These are phyloP conservation scores for Podila verticillata DNA, from an alignment of 192 early-diverging fungal species.

Conservation along the genomic window DNA sequence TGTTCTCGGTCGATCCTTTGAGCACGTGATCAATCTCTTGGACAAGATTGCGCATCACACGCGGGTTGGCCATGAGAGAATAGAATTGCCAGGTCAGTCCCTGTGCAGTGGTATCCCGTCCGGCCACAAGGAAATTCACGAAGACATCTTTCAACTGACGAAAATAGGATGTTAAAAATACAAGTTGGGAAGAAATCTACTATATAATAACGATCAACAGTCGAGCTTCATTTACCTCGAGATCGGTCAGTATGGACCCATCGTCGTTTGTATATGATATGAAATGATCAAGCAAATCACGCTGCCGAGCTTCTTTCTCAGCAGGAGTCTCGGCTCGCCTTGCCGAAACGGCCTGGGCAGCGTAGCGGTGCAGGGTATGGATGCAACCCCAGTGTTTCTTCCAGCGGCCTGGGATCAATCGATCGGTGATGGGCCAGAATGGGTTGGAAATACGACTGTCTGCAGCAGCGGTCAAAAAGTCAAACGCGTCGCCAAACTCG, in stretches of 20 bases:
- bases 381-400: slow-evolving; percentile 3
- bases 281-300: slow-evolving; percentile 55
- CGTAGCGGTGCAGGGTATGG: slow-evolving; percentile 24
- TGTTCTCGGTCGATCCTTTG: slow-evolving; percentile 12
- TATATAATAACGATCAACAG: no score
- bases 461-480: slow-evolving; percentile 47
- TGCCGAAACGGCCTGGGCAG: slow-evolving; percentile 19
- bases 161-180: no score
- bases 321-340: slow-evolving; percentile 14
- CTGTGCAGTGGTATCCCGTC: slow-evolving; percentile 69
- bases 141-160: slow-evolving; percentile 51
- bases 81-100: slow-evolving; percentile 64
- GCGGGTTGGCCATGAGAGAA: slow-evolving; percentile 55
- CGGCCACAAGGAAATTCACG: slow-evolving; percentile 57
- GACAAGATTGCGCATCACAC: slow-evolving; percentile 39
- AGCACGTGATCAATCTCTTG: slow-evolving; percentile 50
- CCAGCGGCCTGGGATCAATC: slow-evolving; percentile 11
- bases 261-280: slow-evolving; percentile 44
- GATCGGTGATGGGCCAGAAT: slow-evolving; percentile 37
- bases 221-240: slow-evolving; percentile 28
- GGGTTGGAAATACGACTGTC: slow-evolving; percentile 20
- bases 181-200: no score
- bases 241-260: slow-evolving; percentile 40
- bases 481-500: slow-evolving; percentile 63
- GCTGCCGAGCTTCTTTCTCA: background rate